Percentiles rank a stretch among this genome's conserved stretches.
Conservation (phyloP, 768 basidiomycete genomes). For the Mycena leptocephala region DNA sequence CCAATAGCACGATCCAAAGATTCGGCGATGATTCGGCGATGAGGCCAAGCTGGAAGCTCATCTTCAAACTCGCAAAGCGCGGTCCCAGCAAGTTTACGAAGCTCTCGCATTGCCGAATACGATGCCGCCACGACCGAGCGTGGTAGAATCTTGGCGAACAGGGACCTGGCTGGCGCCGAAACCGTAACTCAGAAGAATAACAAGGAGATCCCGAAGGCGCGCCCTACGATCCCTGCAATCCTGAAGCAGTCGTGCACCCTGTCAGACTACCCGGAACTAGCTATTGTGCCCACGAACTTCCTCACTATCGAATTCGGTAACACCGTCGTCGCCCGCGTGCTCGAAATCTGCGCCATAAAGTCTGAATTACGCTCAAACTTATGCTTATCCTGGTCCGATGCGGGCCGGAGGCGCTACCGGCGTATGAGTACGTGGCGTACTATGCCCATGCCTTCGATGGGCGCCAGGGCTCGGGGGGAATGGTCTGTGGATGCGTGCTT, state of each 20-base stretch:
- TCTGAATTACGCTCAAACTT: not conserved
- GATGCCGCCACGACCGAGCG: not conserved
- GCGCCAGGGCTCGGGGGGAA: not conserved
- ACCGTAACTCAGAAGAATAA: conserved; percentile 11
- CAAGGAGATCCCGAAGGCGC: conserved; percentile 13
- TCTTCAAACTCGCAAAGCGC: not conserved
- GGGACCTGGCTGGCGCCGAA: not conserved
- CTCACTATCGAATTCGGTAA: not conserved
- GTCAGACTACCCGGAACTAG: not conserved
- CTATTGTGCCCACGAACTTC: not conserved
- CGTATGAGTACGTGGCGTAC: not conserved
- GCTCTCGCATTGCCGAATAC: not conserved
- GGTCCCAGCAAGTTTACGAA: not conserved
- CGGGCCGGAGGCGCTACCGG: not conserved
- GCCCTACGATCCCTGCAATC: not conserved
- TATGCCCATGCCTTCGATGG: not conserved
- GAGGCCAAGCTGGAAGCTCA: not conserved
- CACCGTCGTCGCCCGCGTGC: not conserved
- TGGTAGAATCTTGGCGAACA: not conserved
- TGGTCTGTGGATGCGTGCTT: not conserved
- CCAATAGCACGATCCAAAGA: conserved; percentile 15
- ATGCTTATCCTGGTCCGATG: not conserved
- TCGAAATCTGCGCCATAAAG: not conserved
- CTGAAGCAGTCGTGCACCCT: not conserved
- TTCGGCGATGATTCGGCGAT: conserved; percentile 11